Conservation (phyloP, 164 flowering plant species). For the Cinnamomum chago region DNA sequence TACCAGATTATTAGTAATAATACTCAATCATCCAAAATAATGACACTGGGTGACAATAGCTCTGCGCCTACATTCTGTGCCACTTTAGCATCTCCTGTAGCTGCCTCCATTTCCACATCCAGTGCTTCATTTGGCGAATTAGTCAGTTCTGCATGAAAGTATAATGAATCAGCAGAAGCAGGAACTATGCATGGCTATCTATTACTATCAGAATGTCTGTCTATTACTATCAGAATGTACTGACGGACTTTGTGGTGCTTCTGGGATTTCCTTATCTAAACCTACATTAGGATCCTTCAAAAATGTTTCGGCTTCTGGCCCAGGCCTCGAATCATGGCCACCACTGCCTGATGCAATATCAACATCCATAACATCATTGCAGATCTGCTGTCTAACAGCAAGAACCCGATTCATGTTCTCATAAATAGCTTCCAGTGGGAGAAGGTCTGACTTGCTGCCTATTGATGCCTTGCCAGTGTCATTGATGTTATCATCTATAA, state of each 20-base stretch:
- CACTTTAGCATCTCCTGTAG: slow-evolving; percentile 7
- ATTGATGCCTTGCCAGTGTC: slow-evolving; percentile 36
- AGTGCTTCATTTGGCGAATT: not conserved
- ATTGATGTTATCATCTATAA: slow-evolving; percentile 31
- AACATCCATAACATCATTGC: slow-evolving; percentile 6
- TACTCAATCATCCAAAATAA: slow-evolving; percentile 34
- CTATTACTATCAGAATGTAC: slow-evolving; percentile 7
- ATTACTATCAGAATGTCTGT: slow-evolving; percentile 7
- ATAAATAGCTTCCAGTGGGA: slow-evolving; percentile 29
- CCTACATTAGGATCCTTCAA: slow-evolving; percentile 11
- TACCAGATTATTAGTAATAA: not conserved
- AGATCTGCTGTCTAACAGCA: slow-evolving; percentile 13
- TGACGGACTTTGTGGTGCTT: not conserved
- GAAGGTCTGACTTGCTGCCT: slow-evolving; percentile 28
- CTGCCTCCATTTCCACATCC: slow-evolving; percentile 20
- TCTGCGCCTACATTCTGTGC: slow-evolving; percentile 11
- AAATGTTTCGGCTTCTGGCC: slow-evolving; percentile 2
- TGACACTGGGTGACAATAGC: slow-evolving; percentile 19
- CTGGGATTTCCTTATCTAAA: slow-evolving; percentile 2
- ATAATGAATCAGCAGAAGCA: too few species aligned
- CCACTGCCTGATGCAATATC: not conserved
- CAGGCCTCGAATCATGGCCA: slow-evolving; percentile 7
- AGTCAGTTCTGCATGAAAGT: not conserved
- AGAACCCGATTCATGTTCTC: slow-evolving; percentile 38
- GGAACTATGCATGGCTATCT: not conserved